These are phyloP conservation scores for Bipolaris gigantea DNA, from an alignment of 2,329 filamentous ascomycete genomes.

Conservation along the genomic window DNA sequence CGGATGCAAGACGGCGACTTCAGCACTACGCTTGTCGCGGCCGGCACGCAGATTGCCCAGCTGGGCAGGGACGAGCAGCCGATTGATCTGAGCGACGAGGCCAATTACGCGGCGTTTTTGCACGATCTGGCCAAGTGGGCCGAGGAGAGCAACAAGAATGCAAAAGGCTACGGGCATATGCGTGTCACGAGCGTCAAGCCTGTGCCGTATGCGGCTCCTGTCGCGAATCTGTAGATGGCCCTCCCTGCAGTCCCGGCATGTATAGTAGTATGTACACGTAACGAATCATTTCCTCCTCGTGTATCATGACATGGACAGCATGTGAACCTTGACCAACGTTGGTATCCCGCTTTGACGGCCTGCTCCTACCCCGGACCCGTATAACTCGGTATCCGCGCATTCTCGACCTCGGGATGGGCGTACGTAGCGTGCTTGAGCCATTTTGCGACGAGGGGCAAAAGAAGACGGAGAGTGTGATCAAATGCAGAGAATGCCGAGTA, in stretches of 20 bases:
- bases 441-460: constrained; percentile 11
- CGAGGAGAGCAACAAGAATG: constrained; percentile 46
- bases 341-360: not conserved
- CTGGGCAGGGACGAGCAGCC: constrained; percentile 58
- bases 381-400: constrained; percentile 7
- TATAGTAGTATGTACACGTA: too few relatives aligned
- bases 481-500: too few relatives aligned
- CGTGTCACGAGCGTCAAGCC: constrained; percentile 46
- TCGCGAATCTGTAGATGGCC: not conserved
- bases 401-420: constrained; percentile 16
- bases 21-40: constrained; percentile 50
- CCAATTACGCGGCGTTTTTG: constrained; percentile 53
- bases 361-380: constrained; percentile 15
- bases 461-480: too few relatives aligned
- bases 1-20: constrained; percentile 58
- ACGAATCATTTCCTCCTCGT: too few relatives aligned
- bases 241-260: not conserved
- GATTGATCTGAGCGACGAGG: constrained; percentile 54
- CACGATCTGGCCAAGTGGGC: constrained; percentile 53
- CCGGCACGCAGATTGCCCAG: constrained; percentile 56
- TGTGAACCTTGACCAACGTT: too few relatives aligned
- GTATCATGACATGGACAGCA: too few relatives aligned
- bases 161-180: constrained; percentile 50
- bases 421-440: constrained; percentile 21
- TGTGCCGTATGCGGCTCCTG: constrained; percentile 42